Evolutionary conservation across 2,329 filamentous ascomycete species (phyloP).

Genomic region (Hymenotorrendiella dingleyae): DNA sequence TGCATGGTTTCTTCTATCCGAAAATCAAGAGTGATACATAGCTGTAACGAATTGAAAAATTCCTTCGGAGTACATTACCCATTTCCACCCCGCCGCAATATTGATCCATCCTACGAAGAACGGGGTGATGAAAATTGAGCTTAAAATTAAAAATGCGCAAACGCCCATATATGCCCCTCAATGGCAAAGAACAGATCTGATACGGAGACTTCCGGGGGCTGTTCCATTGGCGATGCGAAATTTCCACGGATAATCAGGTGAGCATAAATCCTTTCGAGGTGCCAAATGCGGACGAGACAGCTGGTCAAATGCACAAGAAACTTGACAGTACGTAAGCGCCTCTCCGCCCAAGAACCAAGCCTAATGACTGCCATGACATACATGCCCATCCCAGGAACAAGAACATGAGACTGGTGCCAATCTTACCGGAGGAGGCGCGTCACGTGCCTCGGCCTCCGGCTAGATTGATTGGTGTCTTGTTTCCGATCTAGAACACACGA

Average conservation of each 20-base stretch:
- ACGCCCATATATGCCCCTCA: conserved; percentile 35
- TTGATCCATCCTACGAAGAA: conserved; percentile 42
- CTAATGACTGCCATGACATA: conserved; percentile 45
- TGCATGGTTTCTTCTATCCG: conserved; percentile 50
- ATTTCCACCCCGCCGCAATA: conserved; percentile 41
- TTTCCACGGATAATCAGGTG: conserved; percentile 15
- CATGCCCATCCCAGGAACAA: conserved; percentile 43
- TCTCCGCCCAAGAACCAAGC: conserved; percentile 36
- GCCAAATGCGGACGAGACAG: conserved; percentile 31
- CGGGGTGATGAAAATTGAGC: conserved; percentile 32
- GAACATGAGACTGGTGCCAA: conserved; percentile 45
- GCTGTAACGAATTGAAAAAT: conserved; percentile 43
- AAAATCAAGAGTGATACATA: conserved; percentile 46
- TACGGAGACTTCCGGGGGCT: conserved; percentile 24
- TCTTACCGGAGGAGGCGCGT: too few relatives aligned
- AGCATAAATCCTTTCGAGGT: conserved; percentile 11
- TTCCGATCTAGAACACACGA: too few relatives aligned
- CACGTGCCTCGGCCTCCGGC: too few relatives aligned
- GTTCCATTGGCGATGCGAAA: conserved; percentile 14
- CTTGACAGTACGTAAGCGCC: conserved; percentile 6
- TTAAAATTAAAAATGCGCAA: conserved; percentile 38
- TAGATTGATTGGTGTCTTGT: too few relatives aligned
- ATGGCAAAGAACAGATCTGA: conserved; percentile 35
- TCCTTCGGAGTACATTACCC: conserved; percentile 45
- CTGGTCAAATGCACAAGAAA: conserved; percentile 27